Conservation (phyloP, 306 rosid species). For the Castanopsis chinensis region DNA sequence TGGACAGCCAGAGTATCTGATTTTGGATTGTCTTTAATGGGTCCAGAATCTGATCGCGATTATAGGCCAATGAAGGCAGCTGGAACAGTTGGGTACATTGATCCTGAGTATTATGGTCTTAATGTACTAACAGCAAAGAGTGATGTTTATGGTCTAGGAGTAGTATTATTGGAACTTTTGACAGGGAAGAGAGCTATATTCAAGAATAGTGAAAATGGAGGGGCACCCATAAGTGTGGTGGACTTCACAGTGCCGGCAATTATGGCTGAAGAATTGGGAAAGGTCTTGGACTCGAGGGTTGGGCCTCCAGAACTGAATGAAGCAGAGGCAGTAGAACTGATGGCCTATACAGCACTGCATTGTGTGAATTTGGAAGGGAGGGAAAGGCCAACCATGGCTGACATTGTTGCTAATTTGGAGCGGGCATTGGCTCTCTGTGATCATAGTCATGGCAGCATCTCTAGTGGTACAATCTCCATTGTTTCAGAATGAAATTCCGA, state of each 20-base stretch:
- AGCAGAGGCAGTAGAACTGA: constrained; percentile 76
- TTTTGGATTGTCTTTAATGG: constrained; percentile 81
- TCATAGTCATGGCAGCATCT: constrained; percentile 54
- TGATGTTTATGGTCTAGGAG: constrained; percentile 90
- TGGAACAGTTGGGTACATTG: constrained; percentile 89
- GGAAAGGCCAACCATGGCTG: constrained; percentile 87
- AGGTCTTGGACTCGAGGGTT: constrained; percentile 65
- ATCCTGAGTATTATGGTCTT: constrained; percentile 92
- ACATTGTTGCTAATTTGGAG: constrained; percentile 82
- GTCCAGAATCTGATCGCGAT: constrained; percentile 56
- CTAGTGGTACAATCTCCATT: constrained; percentile 64
- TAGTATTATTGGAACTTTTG: constrained; percentile 78
- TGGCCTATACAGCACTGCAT: constrained; percentile 72
- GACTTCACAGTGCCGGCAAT: constrained; percentile 81
- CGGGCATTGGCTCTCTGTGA: constrained; percentile 65
- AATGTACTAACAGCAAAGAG: constrained; percentile 84
- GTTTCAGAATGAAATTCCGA: constrained; percentile 47
- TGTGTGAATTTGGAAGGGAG: constrained; percentile 93
- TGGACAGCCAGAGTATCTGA: constrained; percentile 91
- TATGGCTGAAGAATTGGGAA: constrained; percentile 63
- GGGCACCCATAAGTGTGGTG: constrained; percentile 60
- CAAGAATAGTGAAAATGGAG: constrained; percentile 51
- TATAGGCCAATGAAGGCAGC: constrained; percentile 61
- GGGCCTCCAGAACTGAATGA: constrained; percentile 62
- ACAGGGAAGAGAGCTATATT: constrained; percentile 93